Conservation (phyloP, 2,329 filamentous ascomycete species). For the Colletotrichum theobromicola region DNA sequence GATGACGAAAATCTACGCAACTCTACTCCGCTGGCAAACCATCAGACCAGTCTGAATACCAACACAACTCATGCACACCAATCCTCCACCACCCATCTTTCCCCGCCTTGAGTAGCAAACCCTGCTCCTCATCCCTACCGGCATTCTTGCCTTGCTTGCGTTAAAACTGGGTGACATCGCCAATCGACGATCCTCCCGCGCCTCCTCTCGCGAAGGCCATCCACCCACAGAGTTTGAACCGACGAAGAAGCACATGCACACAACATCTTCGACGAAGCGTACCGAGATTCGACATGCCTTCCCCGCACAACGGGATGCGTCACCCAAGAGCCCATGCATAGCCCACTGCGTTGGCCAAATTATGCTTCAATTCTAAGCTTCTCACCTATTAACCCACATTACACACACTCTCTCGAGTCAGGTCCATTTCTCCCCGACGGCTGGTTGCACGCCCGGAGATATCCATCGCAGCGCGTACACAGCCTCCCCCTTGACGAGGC, state of each 20-base stretch:
- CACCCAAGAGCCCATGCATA: not conserved
- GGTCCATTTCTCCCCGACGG: not conserved
- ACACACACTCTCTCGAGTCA: not conserved
- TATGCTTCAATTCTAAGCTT: not conserved
- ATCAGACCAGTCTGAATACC: not conserved
- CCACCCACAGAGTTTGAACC: not conserved
- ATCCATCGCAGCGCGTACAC: not conserved
- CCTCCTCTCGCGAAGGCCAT: not conserved
- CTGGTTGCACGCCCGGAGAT: not conserved
- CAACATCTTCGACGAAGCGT: not conserved
- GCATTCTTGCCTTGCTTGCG: not conserved
- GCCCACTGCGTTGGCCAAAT: not conserved
- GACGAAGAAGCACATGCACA: slow-evolving; percentile 2
- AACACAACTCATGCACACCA: not conserved
- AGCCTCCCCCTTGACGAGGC: not conserved
- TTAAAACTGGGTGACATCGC: not conserved
- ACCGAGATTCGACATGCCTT: slow-evolving; percentile 3
- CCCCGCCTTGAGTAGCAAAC: not conserved
- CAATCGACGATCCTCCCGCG: not conserved
- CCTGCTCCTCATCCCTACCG: not conserved
- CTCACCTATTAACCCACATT: not conserved
- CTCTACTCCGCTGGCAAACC: not conserved
- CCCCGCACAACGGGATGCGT: not conserved
- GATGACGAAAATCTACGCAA: not conserved
- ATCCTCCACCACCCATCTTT: not conserved